Conservation (phyloP, 306 rosid species). For the Ziziphus jujuba region DNA sequence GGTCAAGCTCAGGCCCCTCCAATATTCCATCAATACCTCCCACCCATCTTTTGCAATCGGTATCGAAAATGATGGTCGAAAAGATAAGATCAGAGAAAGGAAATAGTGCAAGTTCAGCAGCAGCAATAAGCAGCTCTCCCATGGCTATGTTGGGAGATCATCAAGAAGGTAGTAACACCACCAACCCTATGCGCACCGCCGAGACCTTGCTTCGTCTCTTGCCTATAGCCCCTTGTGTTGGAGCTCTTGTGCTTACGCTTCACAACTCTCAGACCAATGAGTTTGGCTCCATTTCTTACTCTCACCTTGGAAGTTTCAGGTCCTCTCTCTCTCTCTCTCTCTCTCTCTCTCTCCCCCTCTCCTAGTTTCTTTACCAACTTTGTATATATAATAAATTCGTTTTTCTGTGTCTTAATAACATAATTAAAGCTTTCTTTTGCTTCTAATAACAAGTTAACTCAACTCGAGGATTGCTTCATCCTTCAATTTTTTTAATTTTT, state of each 20-base stretch:
- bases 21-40: too few relatives aligned
- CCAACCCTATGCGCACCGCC: slow-evolving; percentile 43
- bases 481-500: too few relatives aligned
- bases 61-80: background rate
- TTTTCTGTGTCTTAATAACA: too few relatives aligned
- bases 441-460: too few relatives aligned
- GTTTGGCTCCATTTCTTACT: slow-evolving; percentile 67
- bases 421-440: too few relatives aligned
- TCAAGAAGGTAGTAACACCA: slow-evolving; percentile 22
- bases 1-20: too few relatives aligned
- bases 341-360: background rate
- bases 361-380: background rate
- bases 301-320: slow-evolving; percentile 80
- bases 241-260: slow-evolving; percentile 81
- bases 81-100: slow-evolving; percentile 9
- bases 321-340: background rate
- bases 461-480: too few relatives aligned
- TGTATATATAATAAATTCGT: background rate
- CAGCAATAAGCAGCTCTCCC: too few relatives aligned
- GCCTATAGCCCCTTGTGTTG: slow-evolving; percentile 72
- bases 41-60: background rate
- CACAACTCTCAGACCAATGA: slow-evolving; percentile 65
- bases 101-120: slow-evolving; percentile 8
- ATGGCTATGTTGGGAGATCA: slow-evolving; percentile 28
- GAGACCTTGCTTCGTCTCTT: slow-evolving; percentile 76